Base-by-base conservation (phyloP, 202 grass and related monocot species). In the Dendrocalamus latiflorus region DNA sequence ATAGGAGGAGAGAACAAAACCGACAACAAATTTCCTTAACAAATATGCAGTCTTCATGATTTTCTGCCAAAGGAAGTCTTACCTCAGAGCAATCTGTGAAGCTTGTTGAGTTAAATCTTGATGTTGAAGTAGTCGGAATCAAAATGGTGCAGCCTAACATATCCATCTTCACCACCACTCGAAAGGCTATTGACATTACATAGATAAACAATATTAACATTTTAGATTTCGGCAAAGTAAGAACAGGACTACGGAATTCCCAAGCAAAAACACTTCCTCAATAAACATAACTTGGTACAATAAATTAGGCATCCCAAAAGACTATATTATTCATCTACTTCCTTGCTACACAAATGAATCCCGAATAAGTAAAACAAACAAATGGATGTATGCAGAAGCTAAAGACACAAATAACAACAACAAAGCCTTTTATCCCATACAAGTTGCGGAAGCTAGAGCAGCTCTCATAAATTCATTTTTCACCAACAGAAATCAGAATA, bases 81-180 rank as follows among this genome's bases (percentile, higher is more conserved):
- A 86, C 83, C 88, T 86, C 9, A 0, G 48, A 71, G 16, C 5
- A 73, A 65, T 54, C 38, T 55, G 64, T 21, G 36, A 9, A 44
- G 12, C 4, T 36, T n/a, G n/a, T 13, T 34, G 13, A 30, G 39
- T 76, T 86, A 95, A 84, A 95, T 89, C 56, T 88, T 88, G 41
- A 94, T 91, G 75, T 86, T 93, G 87, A 92, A 94, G 83, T 99
- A 99, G 9, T 95, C 96, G 0, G 79, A 60, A 83, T 95, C 91
- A 86, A 98, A 98, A 85, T 95, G 93, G 83, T 93, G 95, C 77
- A 98, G 67, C 62, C 93, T 90, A 26, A 98, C 96, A 50, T 98
- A 98, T 70, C 93, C 96, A 90, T 98, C 96, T 85, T 98, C 93
- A 76, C 96, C 91, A 59, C 96, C 93, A 68, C 93, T 95, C 4